Evolutionary conservation across 257 asterid species (phyloP), one percentile per base, ranked within the genome.

Genomic region (Solanum habrochaites): DNA sequence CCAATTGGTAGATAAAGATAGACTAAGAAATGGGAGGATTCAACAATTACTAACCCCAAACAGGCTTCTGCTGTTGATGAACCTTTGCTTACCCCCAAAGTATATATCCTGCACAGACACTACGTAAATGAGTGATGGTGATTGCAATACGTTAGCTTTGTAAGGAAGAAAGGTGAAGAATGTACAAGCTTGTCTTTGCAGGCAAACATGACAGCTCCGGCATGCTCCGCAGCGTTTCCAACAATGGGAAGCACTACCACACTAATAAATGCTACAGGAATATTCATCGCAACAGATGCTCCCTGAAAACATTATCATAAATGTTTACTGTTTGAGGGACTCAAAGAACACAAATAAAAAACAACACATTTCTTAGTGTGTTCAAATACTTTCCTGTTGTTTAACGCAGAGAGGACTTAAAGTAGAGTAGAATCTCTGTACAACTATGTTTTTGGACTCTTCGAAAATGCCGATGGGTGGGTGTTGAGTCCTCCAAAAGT

Each of bases 151-250:
- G 8, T 77, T 45, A 78, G 64, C 9, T 78, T 43, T 78, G 27
- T 8, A 43, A 78, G 1, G n/a, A 9, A 78, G 64, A 70, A 85
- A 70, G 52, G 14, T 29, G 71, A 35, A 83, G 85, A 89, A 82
- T 25, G 87, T 77, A 96, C 99, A 85, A 96, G 98, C 89, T 96
- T 96, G 92, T 95, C 94, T 91, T 93, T 94, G 88, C 93, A 88
- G 18, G 98, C 98, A 92, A 95, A 94, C 95, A 95, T 94, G 82
- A 95, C 83, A 72, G 98, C 98, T 83, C 97, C 93, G 0, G 96
- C 98, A 91, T 95, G 98, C 83, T 95, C 98, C 0, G 98, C 95
- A 29, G 96, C 98, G 72, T 95, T 95, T 86, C 98, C 98, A 82
- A 95, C 98, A 73, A 95, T 92, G 14, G 98, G 98, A 64, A 95